phyloP scores from a whole-genome alignment of 495 filamentous ascomycete genomes.

The Xylaria cubensis region DNA sequence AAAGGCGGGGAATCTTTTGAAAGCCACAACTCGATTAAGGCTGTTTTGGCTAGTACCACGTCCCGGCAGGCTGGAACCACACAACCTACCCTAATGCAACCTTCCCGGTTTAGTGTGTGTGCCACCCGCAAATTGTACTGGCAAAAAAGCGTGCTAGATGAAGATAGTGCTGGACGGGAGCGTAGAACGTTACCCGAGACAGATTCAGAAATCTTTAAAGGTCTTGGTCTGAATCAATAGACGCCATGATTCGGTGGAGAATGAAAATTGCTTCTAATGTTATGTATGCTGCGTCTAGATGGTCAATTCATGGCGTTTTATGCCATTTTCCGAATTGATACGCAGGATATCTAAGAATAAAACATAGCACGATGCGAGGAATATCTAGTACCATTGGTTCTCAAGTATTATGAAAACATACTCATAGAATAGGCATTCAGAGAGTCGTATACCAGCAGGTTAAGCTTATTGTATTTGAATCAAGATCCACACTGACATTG shows the following conservation, averaged over 20 bases:
- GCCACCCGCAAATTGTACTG: neutral
- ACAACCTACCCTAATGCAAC: slow-evolving; percentile 25
- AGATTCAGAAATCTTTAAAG: neutral
- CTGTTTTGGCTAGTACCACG: neutral
- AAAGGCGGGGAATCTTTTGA: neutral
- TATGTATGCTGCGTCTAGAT: neutral
- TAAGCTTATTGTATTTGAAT: too few relatives aligned
- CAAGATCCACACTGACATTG: neutral
- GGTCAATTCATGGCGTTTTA: neutral
- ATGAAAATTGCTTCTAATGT: neutral
- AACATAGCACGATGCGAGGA: neutral
- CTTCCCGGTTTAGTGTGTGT: slow-evolving; percentile 16
- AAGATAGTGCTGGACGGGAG: slow-evolving; percentile 12
- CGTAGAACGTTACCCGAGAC: slow-evolving; percentile 10
- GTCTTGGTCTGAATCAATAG: neutral
- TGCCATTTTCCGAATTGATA: neutral
- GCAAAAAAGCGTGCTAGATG: slow-evolving; percentile 7
- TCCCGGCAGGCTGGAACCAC: slow-evolving; percentile 27
- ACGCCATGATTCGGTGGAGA: neutral
- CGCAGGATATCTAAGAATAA: neutral
- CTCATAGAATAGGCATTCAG: neutral
- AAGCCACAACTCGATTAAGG: slow-evolving; percentile 18
- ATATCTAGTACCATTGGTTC: neutral
- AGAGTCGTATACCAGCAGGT: neutral
- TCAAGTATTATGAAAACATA: neutral